These are phyloP conservation scores for Ceratocystiopsis sp. DNA, from an alignment of 2,329 filamentous ascomycete species.

Conservation along the genomic window DNA sequence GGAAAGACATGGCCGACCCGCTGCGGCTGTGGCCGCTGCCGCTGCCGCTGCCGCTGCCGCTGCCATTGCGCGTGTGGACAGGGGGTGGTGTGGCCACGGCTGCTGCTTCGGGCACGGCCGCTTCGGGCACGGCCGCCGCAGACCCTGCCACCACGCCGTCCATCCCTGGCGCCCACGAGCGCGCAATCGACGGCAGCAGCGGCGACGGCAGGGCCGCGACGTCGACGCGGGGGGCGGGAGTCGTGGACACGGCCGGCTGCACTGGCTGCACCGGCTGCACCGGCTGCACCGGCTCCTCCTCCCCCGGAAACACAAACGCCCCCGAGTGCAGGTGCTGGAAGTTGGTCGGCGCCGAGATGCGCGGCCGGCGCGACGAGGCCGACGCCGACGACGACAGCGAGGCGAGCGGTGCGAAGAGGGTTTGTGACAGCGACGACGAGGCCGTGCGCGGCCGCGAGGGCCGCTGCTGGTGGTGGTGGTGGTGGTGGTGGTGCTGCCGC, in stretches of 20 bases:
- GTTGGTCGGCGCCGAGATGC: constrained; percentile 41
- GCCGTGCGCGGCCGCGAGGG: constrained; percentile 13
- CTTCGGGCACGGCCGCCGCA: too few relatives aligned
- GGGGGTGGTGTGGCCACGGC: constrained; percentile 8
- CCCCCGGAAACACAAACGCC: constrained; percentile 4
- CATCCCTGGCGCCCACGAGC: constrained; percentile 5
- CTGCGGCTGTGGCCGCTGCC: constrained; percentile 23
- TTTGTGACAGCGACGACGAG: constrained; percentile 20
- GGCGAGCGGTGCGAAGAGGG: constrained; percentile 1
- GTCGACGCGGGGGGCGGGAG: constrained; percentile 29
- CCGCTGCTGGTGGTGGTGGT: neutral
- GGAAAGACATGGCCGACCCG: constrained; percentile 37
- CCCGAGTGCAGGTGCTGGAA: constrained; percentile 39
- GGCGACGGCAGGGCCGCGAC: constrained; percentile 36
- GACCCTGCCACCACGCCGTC: constrained; percentile 5
- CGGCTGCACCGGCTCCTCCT: neutral
- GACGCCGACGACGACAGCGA: constrained; percentile 16
- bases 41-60: constrained; percentile 14
- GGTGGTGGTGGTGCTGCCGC: neutral
- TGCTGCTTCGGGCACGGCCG: neutral
- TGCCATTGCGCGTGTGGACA: constrained; percentile 17
- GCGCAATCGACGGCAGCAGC: constrained; percentile 33
- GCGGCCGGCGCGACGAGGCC: constrained; percentile 24
- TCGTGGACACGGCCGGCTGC: neutral
- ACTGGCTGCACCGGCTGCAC: constrained; percentile 5